Evolutionary conservation across 495 filamentous ascomycete species (phyloP).

Genomic region (Cetradonia linearis): DNA sequence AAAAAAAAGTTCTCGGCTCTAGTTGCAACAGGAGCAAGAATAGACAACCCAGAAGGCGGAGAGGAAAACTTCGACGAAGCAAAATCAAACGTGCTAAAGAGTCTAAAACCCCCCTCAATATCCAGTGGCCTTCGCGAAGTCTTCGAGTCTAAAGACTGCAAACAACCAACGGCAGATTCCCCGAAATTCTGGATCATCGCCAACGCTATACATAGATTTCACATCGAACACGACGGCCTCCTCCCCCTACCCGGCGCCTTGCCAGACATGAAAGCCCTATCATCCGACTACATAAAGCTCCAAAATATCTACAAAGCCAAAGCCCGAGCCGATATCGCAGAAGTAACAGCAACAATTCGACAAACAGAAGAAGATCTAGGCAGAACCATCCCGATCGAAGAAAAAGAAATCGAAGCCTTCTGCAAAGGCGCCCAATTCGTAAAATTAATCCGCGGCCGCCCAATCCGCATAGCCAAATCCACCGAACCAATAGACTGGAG

Average conservation of each 20-base stretch:
- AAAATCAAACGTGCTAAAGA: slow-evolving; percentile 74
- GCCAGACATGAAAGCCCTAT: slow-evolving; percentile 97
- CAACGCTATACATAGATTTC: slow-evolving; percentile 66
- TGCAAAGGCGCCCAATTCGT: slow-evolving; percentile 94
- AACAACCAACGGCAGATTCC: slow-evolving; percentile 33
- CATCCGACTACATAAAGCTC: slow-evolving; percentile 78
- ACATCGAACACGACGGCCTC: slow-evolving; percentile 48
- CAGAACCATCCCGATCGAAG: slow-evolving; percentile 42
- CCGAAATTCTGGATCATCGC: slow-evolving; percentile 83
- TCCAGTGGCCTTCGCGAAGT: slow-evolving; percentile 63
- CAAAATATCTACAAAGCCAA: slow-evolving; percentile 93
- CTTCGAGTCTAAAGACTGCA: slow-evolving; percentile 56
- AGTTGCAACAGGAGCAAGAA: slow-evolving; percentile 56
- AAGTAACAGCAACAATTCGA: slow-evolving; percentile 64
- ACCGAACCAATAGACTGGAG: slow-evolving; percentile 25
- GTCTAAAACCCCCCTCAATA: slow-evolving; percentile 55
- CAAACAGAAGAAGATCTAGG: slow-evolving; percentile 45
- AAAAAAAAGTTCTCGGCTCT: slow-evolving; percentile 72
- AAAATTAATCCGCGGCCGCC: slow-evolving; percentile 64
- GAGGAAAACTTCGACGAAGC: slow-evolving; percentile 99
- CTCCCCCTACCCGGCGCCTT: slow-evolving; percentile 80
- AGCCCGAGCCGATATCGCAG: slow-evolving; percentile 65
- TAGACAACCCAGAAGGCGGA: slow-evolving; percentile 68
- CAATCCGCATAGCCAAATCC: slow-evolving; percentile 39
- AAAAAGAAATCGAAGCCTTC: slow-evolving; percentile 79